phyloP scores from a whole-genome alignment of 345 rosid genomes.

The Bruguiera parviflora region DNA sequence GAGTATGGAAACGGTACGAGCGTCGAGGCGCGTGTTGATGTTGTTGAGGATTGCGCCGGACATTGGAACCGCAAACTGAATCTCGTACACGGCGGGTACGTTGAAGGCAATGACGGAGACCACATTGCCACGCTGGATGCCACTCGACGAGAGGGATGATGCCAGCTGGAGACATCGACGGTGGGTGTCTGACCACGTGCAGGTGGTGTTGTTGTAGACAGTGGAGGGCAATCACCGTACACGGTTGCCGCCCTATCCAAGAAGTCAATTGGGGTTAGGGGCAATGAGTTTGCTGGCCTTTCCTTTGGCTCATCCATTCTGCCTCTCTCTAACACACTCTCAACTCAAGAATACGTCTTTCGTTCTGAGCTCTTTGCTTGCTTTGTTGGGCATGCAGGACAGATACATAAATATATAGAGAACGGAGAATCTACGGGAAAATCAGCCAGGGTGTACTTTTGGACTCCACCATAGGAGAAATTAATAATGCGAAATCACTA shows the following conservation, averaged over 20 bases:
- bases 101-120: constrained; percentile 73
- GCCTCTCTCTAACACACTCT: too few relatives aligned
- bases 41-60: constrained; percentile 71
- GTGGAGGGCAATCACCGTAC: constrained; percentile 66
- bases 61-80: constrained; percentile 82
- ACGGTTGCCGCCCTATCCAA: constrained; percentile 65
- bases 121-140: constrained; percentile 49
- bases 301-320: constrained; percentile 36
- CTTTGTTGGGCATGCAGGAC: too few relatives aligned
- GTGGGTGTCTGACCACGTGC: constrained; percentile 74
- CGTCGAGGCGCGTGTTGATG: constrained; percentile 85
- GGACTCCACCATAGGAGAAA: too few relatives aligned
- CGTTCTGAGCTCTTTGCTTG: too few relatives aligned
- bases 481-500: too few relatives aligned
- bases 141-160: constrained; percentile 55
- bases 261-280: constrained; percentile 45
- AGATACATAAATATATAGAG: too few relatives aligned
- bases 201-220: constrained; percentile 44
- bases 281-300: constrained; percentile 41
- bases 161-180: constrained; percentile 72
- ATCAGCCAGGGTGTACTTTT: too few relatives aligned
- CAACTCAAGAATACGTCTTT: too few relatives aligned
- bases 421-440: too few relatives aligned
- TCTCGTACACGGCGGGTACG: constrained; percentile 82
- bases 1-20: constrained; percentile 61